Conservation (phyloP, 139 green algal species). For the Pseudopediastrum boryanum region DNA sequence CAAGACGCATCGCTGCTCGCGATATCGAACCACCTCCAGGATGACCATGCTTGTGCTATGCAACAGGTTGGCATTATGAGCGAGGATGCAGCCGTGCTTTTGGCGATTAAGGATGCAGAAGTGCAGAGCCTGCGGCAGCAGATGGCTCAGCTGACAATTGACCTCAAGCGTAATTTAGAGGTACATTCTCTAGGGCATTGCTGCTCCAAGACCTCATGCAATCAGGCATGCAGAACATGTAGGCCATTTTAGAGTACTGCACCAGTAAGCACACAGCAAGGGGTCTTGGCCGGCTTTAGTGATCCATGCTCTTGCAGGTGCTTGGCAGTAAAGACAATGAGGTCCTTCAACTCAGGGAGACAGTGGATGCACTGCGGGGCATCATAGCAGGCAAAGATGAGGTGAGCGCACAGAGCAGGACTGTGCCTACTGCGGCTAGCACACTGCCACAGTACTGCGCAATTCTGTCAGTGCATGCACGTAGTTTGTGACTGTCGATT, state of each 20-base stretch:
- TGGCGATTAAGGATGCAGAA: conserved; percentile 49
- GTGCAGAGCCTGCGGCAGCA: conserved; percentile 46
- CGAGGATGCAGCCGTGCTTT: conserved; percentile 6
- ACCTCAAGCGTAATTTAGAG: conserved; percentile 55
- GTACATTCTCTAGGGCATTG: background rate
- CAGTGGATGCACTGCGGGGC: conserved; percentile 4
- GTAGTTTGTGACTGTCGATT: too few species aligned
- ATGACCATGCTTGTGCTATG: background rate
- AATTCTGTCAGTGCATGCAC: too few species aligned
- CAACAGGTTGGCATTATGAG: background rate
- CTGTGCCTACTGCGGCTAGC: too few species aligned
- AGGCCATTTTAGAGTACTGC: background rate
- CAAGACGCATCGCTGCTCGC: too few species aligned
- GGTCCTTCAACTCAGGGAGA: background rate
- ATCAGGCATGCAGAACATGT: too few species aligned
- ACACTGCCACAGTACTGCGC: too few species aligned
- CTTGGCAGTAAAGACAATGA: conserved; percentile 17
- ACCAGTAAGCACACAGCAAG: background rate
- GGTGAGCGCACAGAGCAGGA: too few species aligned
- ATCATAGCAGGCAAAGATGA: conserved; percentile 23
- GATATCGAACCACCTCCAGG: too few species aligned
- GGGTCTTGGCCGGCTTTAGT: background rate
- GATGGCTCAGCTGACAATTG: conserved; percentile 49
- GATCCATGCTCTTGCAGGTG: background rate
- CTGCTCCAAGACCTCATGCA: too few species aligned